Base-by-base conservation (phyloP, 805 yeast species). In the Candida ponderosae region DNA sequence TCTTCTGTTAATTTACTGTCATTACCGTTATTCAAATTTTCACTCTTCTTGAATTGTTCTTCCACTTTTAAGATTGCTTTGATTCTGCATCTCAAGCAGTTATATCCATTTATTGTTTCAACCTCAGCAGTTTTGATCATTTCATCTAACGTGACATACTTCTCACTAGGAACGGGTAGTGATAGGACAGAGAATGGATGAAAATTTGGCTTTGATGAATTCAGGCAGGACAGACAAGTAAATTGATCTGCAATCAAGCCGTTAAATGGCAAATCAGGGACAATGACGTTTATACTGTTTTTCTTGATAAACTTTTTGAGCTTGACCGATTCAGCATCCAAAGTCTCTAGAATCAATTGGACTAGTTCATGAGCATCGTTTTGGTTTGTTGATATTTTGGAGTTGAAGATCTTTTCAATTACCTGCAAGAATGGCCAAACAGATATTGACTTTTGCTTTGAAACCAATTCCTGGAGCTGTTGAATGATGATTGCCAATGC, bases 331-430 rank as follows among this genome's bases (percentile, higher is more conserved):
- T 90, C 97, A 38, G 68, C 70, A 35, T 81, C 78, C 35, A 93
- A 63, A 0, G 90, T 79, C 50, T 89, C 95, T 18, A 90, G 62
- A 17, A 89, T 68, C 36, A 86, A 60, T 54, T 87, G 95, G 23
- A 90, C 72, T 44, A 93, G 67, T 52, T 90, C 98, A 50, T 93
- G 97, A 0, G 97, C 96, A 62, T 90, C 98, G 52, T 90, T 95
- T 57, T 93, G 98, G 33, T 74, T 75, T 27, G 82, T 64, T 3
- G 95, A 79, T 20, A 93, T 79, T 45, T 74, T 76, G 4, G 89
- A 79, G 38, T 78, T 73, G 60, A 80, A 83, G 14, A 83, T 78
- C 9, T 57, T 58, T 51, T 90, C 97, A 35, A 93, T 60, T 10
- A 76, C 79, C 36, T 72, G 80, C 16, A 90, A 62, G 34, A 89